Evolutionary conservation across 2,329 filamentous ascomycete genomes (phyloP), one percentile per base, ranked within the genome.

Genomic region (Alternaria viburni): DNA sequence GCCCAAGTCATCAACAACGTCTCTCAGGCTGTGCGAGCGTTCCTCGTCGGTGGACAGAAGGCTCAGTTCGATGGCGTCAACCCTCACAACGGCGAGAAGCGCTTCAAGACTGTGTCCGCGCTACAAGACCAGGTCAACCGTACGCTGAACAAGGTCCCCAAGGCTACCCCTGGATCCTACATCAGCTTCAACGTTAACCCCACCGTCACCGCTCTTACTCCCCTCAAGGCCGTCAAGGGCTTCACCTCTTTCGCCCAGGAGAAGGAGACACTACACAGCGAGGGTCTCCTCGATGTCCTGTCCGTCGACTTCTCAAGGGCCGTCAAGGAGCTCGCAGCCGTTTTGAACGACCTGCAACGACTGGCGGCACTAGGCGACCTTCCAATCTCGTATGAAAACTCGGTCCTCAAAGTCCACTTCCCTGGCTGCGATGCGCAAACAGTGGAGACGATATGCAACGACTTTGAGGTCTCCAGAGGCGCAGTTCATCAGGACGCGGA

Each of bases 1-100:
- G 93, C 94, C 1, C 93, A 98, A 79, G 93, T 98, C 50, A 88
- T 98, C 55, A 91, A 96, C 79, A 97, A 97, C 80, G 95, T 97
- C n/a, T 97, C 93, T 12, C 90, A 93, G 71, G 96, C 93, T 6
- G 90, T 98, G 74, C 89, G 96, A 57, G 94, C 93, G 12, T 97
- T 99, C 81, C 91, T 93, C 82, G 86, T 97, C n/a, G 93, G 92
- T 0, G 96, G 96, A 0, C 89, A 97, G 74, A 96, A 94, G 79
- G 90, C 91, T 10, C 91, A 92, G 61, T 97, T 94, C 72, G 92
- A 97, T 77, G 95, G 95, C 12, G 79, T 91, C 46, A 89, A 90
- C 58, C 81, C 87, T 15, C 76, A 74, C 30, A 88, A 86, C 11
- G 94, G 94, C 47, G 89, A 94, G 80, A 91, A 91, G 81, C 87